Evolutionary conservation across 2,329 filamentous ascomycete species (phyloP).

Genomic region (Colletotrichum sansevieriae): DNA sequence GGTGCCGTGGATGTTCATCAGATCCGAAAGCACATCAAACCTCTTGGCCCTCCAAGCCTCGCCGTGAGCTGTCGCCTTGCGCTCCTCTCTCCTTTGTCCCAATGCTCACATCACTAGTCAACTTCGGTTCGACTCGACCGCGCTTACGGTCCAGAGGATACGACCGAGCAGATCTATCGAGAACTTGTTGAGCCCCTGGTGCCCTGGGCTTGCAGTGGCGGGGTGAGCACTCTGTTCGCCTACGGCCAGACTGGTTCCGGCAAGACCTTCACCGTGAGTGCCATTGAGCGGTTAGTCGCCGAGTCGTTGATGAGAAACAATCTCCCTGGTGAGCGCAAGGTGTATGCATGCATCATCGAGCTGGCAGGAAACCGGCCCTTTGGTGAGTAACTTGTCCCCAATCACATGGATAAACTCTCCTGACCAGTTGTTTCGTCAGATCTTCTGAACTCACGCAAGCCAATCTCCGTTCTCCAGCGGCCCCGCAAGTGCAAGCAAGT

Average conservation of each 20-base stretch:
- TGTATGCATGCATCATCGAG: too few species aligned
- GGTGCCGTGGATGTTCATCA: conserved; percentile 54
- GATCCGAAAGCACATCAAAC: conserved; percentile 50
- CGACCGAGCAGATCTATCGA: too few species aligned
- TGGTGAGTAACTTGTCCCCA: too few species aligned
- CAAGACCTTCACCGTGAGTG: conserved; percentile 60
- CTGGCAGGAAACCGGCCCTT: too few species aligned
- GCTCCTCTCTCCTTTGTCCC: too few species aligned
- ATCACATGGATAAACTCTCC: too few species aligned
- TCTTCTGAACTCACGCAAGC: too few species aligned
- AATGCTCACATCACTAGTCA: conserved; percentile 45
- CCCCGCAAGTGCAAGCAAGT: too few species aligned
- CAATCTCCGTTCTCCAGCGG: too few species aligned
- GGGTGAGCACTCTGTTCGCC: conserved; percentile 62
- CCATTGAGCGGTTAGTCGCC: conserved; percentile 56
- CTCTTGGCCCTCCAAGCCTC: conserved; percentile 47
- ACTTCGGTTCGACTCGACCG: conserved; percentile 17
- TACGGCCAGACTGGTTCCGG: conserved; percentile 65
- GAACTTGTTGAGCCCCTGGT: conserved; percentile 49
- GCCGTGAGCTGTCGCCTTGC: conserved; percentile 44
- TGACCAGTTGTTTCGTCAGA: too few species aligned
- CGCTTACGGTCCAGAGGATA: too few species aligned
- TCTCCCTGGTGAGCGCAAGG: too few species aligned
- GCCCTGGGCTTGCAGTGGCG: conserved; percentile 60
- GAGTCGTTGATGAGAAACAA: conserved; percentile 45